Base-by-base conservation (phyloP, 2,329 filamentous ascomycete genomes). In the Atkinsonella hypoxylon region DNA sequence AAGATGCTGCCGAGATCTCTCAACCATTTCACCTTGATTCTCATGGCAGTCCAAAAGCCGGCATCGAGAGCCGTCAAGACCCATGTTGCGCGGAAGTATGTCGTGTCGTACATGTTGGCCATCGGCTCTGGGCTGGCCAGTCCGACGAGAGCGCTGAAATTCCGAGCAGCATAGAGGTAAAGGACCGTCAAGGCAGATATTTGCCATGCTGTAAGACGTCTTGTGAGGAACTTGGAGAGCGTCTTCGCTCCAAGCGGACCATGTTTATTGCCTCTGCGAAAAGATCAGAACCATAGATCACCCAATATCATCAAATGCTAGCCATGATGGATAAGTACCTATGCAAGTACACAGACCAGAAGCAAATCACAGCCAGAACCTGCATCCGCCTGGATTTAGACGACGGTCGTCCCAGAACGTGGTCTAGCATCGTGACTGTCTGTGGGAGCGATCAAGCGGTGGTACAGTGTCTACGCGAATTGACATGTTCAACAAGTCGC, bases 41-140 rank as follows among this genome's bases (percentile, higher is more conserved):
- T 85, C 93, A 98, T 98, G 34, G 93, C 93, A 0, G 89, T 95
- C 93, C 93, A 98, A 67, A 96, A 98, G 1, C 93, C 93, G 6
- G 93, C 93, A 61, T 98, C 93, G 54, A 98, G 70, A 0, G 89
- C 93, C 0, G 93, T 98, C 49, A 93, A 83, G 15, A 97, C 81
- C 93, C 93, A 98, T 63, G 93, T 98, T 50, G 93, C 93, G 46
- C 93, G 84, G 66, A 95, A 98, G 70, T 94, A 98, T 30, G 87
- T 83, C 48, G 88, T 77, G 50, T 87, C 89, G 70, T 98, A 98
- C 65, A 97, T 84, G 62, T 95, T 95, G 31, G 90, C 86, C 62
- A 98, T 77, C 18, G 93, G 93, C 61, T 98, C 93, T 4, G 93
- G 91, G 57, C 85, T 90, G 58, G 95, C 89, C 48, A 98, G 79